Conservation (phyloP, 495 filamentous ascomycete species). For the Penicillium simplicissimum region DNA sequence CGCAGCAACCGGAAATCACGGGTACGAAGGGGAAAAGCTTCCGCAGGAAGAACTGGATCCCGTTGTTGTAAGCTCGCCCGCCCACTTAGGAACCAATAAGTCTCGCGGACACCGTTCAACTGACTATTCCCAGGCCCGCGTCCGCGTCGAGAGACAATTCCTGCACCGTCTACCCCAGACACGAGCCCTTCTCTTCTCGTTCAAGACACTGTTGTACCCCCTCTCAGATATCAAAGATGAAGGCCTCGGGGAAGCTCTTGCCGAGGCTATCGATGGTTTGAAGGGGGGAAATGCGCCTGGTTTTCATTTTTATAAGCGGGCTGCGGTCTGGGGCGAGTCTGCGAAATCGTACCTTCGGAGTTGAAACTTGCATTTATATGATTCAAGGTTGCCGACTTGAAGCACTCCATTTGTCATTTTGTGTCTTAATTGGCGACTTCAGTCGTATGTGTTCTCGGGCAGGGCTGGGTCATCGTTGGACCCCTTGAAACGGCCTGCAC, state of each 20-base stretch:
- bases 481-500: too few relatives aligned
- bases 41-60: conserved; percentile 11
- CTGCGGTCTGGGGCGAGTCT: conserved; percentile 60
- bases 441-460: too few relatives aligned
- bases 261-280: conserved; percentile 69
- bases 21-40: conserved; percentile 23
- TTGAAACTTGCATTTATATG: conserved; percentile 14
- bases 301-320: conserved; percentile 67
- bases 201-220: conserved; percentile 73
- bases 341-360: conserved; percentile 56
- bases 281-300: conserved; percentile 60
- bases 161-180: conserved; percentile 66
- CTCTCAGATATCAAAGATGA: conserved; percentile 65
- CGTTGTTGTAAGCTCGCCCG: neutral
- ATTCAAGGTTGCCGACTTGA: conserved; percentile 37
- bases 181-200: conserved; percentile 65
- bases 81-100: neutral
- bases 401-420: too few relatives aligned
- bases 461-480: too few relatives aligned
- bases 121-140: conserved; percentile 33
- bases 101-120: neutral
- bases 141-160: conserved; percentile 71
- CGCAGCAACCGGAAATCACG: conserved; percentile 17
- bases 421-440: too few relatives aligned
- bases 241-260: conserved; percentile 59